Conservation (phyloP, 2,329 filamentous ascomycete species). For the Fusarium tuaranense region DNA sequence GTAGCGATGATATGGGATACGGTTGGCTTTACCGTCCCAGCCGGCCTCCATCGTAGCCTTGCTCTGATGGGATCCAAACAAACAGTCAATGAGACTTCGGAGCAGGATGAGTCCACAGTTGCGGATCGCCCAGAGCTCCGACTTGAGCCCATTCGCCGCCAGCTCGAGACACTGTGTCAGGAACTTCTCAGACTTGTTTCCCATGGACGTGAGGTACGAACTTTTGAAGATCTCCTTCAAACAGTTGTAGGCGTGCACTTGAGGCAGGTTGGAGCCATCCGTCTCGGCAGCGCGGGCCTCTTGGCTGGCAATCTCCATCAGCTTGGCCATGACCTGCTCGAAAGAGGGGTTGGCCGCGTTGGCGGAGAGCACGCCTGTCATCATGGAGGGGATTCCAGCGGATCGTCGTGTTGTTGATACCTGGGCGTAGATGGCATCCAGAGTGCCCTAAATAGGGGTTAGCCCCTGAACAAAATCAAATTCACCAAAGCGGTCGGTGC, state of each 20-base stretch:
- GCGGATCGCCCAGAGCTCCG: conserved; percentile 90
- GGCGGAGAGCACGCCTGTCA: conserved; percentile 83
- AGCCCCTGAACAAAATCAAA: not conserved
- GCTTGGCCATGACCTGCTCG: conserved; percentile 70
- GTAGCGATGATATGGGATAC: conserved; percentile 78
- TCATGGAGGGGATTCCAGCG: conserved; percentile 88
- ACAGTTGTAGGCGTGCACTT: conserved; percentile 96
- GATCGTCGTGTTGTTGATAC: conserved; percentile 89
- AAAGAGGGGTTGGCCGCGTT: conserved; percentile 72
- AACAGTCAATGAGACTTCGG: conserved; percentile 82
- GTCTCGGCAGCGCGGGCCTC: conserved; percentile 66
- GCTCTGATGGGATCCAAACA: conserved; percentile 82
- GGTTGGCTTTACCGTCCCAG: conserved; percentile 72
- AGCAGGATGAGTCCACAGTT: conserved; percentile 94
- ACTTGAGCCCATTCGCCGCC: conserved; percentile 83
- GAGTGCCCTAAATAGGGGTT: conserved; percentile 62
- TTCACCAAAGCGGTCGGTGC: not conserved
- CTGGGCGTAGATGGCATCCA: conserved; percentile 79
- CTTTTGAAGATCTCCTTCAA: conserved; percentile 92
- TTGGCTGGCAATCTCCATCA: conserved; percentile 69
- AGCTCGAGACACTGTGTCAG: conserved; percentile 80
- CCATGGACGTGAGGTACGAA: conserved; percentile 78
- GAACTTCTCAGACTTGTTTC: conserved; percentile 78
- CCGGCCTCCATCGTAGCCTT: conserved; percentile 71
- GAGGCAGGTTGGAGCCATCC: conserved; percentile 77